Evolutionary conservation across 768 basidiomycete species (phyloP), one percentile per base, ranked within the genome.

Genomic region (Leccinum rimulosum): DNA sequence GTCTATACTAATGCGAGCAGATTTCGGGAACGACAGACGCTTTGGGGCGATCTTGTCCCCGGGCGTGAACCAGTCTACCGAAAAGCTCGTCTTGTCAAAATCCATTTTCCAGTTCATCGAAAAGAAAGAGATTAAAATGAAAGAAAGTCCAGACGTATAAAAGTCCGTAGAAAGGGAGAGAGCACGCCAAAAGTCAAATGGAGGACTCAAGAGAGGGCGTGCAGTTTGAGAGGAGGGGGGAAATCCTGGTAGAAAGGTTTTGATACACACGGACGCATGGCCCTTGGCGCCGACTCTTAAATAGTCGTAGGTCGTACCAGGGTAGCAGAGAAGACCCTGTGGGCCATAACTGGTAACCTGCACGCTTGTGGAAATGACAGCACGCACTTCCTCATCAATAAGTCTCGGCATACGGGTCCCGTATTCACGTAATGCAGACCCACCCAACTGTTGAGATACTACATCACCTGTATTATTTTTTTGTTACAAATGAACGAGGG

Each of bases 1-100:
- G 48, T 73, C 72, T 30, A 69, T 55, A 52, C 70, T 74, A 11
- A 71, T 73, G 59, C 68, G 63, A 55, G 65, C 68, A 14, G 73
- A 74, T 54, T 64, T 74, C n/a, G 72, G 73, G 36, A 73, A 73
- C 5, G 73, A 73, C 17, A 73, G 61, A 10, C 70, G 73, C 27
- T 69, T 64, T 30, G 64, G 62, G 5, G 56, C 57, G 43, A 57
- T 69, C 50, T 50, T 66, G 56, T 70, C 73, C n/a, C 68, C 66
- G 11, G 72, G 68, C 15, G 65, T 68, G 54, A 64, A 73, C 63
- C 68, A 72, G 50, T 73, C 72, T 10, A 73, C 68, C 11, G 65
- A 68, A 48, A 74, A 66, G 12, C 62, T 71, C 11, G 73, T 66
- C 58, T 65, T 70, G 64, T 62, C 72, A 57, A 73, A 71, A 50